Base-by-base conservation (phyloP, 108 stramenopile genomes). In the Cyclotella atomus region DNA sequence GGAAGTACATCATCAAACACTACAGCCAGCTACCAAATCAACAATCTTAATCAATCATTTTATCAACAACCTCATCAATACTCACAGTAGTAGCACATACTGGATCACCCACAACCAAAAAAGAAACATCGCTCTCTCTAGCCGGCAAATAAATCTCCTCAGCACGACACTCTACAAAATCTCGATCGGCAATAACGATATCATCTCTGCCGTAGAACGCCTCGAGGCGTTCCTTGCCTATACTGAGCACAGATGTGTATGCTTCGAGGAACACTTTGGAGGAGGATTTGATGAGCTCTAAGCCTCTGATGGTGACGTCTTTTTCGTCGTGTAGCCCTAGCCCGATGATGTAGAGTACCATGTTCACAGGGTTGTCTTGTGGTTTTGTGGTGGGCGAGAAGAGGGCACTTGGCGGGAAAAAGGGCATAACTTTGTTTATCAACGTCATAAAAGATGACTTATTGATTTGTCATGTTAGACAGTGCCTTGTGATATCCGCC, bases 91-190 rank as follows among this genome's bases (percentile, higher is more conserved):
- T 99, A 12, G 98, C 98, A 66, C 97, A 97, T 7, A 99, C 90
- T 3, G 98, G 97, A 76, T 99, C 99, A 12, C 99, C 99, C 0
- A 99, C 99, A 8, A 99, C 98, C 17, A 99, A 84, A 63, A 99
- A 91, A 0, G 97, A 85, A 1, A 99, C 98, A 20, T 93, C 84
- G 43, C 82, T 73, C 20, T 92, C 84, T 43, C 87, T 88, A 17
- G 87, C 86, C 41, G 87, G 91, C 29, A 95, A 71, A 47, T 91
- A 86, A 15, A 99, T 99, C 33, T 94, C 84, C 59, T 99, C 99
- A 9, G 97, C 96, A 43, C 93, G 90, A 24, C 90, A 90, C 88
- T 99, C 99, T 7, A 96, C 96, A 73, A 95, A 71, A 35, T 95
- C 85, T 23, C 99, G 89, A 82, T 97, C 98, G 30, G 99, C 99